phyloP scores from a whole-genome alignment of 1,139 yeast species.

The Groenewaldozyma auringiensis region DNA sequence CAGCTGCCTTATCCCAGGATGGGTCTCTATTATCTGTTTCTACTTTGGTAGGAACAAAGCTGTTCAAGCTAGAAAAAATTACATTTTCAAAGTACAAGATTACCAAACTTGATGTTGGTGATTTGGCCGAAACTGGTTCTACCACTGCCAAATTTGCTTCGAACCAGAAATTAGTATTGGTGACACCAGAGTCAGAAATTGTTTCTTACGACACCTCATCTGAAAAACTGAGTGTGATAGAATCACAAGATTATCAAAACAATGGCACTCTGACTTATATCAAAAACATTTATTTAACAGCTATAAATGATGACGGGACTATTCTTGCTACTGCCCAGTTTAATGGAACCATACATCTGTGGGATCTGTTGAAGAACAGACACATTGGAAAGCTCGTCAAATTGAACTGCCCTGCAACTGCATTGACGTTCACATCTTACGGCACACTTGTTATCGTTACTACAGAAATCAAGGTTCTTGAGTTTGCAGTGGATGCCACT shows the following conservation, averaged over 20 bases:
- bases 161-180: constrained; percentile 39
- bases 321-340: constrained; percentile 51
- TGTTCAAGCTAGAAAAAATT: constrained; percentile 47
- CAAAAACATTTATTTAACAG: constrained; percentile 23
- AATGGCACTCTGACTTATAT: constrained; percentile 9
- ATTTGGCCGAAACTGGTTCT: constrained; percentile 48
- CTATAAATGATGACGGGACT: constrained; percentile 40
- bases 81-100: constrained; percentile 15
- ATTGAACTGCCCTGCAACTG: constrained; percentile 53
- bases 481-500: constrained; percentile 41
- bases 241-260: constrained; percentile 37
- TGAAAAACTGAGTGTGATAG: constrained; percentile 25
- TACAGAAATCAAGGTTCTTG: constrained; percentile 67
- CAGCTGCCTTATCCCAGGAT: constrained; percentile 59
- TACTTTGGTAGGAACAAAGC: constrained; percentile 58
- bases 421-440: constrained; percentile 47
- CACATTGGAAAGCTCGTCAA: constrained; percentile 29
- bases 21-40: constrained; percentile 66
- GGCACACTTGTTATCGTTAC: constrained; percentile 58
- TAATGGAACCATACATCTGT: constrained; percentile 59
- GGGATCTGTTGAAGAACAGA: constrained; percentile 26
- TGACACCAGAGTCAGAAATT: constrained; percentile 62
- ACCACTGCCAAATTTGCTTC: constrained; percentile 37
- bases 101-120: constrained; percentile 29
- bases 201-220: constrained; percentile 39